Evolutionary conservation across 192 early-diverging fungal species (phyloP).

Genomic region (Spizellomyces sp.): DNA sequence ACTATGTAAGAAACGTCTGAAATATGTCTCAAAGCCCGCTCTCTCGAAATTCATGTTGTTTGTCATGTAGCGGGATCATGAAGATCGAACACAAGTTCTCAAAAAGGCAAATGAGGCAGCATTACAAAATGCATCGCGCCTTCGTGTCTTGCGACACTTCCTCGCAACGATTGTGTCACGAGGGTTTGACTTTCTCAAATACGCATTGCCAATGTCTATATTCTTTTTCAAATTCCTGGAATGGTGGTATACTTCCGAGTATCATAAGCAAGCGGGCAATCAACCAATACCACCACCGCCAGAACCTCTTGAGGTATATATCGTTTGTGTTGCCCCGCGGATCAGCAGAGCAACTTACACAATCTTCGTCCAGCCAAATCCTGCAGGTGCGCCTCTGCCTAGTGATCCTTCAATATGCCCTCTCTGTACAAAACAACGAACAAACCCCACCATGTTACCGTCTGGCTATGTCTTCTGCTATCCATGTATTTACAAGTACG

Average conservation of each 20-base stretch:
- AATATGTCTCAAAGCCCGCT: neutral
- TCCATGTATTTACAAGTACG: conserved; percentile 77
- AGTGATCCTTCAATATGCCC: conserved; percentile 76
- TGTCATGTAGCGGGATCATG: conserved; percentile 22
- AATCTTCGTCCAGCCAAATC: conserved; percentile 60
- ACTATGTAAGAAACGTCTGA: conserved; percentile 68
- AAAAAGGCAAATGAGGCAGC: neutral
- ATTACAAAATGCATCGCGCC: conserved; percentile 4
- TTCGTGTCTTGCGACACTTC: conserved; percentile 7
- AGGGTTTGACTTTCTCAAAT: conserved; percentile 72
- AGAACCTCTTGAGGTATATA: conserved; percentile 60
- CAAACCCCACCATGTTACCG: conserved; percentile 83
- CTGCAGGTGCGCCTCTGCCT: conserved; percentile 74
- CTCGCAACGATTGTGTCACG: conserved; percentile 2
- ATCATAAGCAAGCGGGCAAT: conserved; percentile 56
- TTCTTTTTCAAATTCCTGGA: conserved; percentile 94
- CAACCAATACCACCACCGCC: conserved; percentile 74
- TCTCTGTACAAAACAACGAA: conserved; percentile 69
- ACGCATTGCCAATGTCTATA: conserved; percentile 82
- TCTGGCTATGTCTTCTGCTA: conserved; percentile 96
- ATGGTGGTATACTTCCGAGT: conserved; percentile 94
- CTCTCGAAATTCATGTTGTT: neutral
- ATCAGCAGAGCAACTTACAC: too few species aligned
- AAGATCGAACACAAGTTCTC: neutral
- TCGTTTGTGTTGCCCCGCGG: neutral